Percentiles rank a stretch among this genome's conserved stretches.
These are phyloP conservation scores for Pezicula carpinea DNA, from an alignment of 2,329 filamentous ascomycete genomes.

Conservation along the genomic window DNA sequence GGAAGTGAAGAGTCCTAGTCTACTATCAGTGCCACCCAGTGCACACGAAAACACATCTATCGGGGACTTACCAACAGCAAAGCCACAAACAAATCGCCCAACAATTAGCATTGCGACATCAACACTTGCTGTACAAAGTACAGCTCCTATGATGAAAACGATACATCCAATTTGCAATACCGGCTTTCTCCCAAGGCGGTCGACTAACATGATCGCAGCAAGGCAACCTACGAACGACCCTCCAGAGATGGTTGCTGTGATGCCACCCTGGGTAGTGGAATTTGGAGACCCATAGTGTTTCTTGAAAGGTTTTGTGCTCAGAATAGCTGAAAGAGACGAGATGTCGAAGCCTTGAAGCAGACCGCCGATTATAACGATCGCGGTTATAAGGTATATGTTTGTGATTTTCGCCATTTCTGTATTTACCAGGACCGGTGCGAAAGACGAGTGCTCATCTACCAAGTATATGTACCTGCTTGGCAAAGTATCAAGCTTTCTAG, in stretches of 20 bases:
- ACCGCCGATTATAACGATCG: constrained; percentile 4
- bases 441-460: no score
- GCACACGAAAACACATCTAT: constrained; percentile 36
- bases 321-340: constrained; percentile 46
- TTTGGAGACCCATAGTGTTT: constrained; percentile 38
- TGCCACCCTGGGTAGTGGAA: constrained; percentile 45
- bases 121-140: constrained; percentile 48
- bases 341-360: constrained; percentile 43
- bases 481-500: no score
- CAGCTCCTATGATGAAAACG: constrained; percentile 38
- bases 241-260: constrained; percentile 41
- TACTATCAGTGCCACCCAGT: no score
- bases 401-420: constrained; percentile 5
- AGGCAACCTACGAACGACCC: constrained; percentile 43
- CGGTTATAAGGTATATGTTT: constrained; percentile 4
- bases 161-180: constrained; percentile 39
- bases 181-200: constrained; percentile 39
- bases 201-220: constrained; percentile 38
- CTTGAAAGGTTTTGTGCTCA: constrained; percentile 31
- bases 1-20: no score
- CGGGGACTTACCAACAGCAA: constrained; percentile 67
- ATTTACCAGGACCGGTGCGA: constrained; percentile 22
- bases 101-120: constrained; percentile 62
- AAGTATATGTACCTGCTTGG: no score
- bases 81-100: constrained; percentile 65